Percentiles rank a stretch among this genome's conserved stretches.
Conservation (phyloP, 1,284 basidiomycete genomes). For the Earliella scabrosa region DNA sequence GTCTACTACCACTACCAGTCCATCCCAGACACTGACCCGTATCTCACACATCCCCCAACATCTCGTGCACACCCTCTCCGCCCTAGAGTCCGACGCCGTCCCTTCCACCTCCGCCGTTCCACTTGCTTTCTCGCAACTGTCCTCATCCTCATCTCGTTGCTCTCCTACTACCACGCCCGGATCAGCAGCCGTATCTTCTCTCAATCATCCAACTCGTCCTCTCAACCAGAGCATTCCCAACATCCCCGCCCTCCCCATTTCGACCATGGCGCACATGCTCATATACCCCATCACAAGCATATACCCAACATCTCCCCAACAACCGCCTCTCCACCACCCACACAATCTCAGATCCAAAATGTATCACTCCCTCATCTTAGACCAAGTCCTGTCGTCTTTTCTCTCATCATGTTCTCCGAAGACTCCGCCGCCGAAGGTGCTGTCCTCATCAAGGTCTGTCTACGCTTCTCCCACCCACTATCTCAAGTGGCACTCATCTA, state of each 20-base stretch:
- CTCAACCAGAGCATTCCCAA: background rate
- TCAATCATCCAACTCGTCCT: background rate
- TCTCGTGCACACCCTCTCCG: slow-evolving; percentile 16
- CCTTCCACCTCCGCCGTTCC: slow-evolving; percentile 18
- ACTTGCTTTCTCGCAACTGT: slow-evolving; percentile 14
- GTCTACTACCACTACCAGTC: background rate
- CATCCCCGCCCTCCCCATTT: slow-evolving; percentile 4
- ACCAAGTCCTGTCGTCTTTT: slow-evolving; percentile 43
- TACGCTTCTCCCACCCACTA: background rate
- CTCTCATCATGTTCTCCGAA: slow-evolving; percentile 50
- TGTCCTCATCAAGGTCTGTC: slow-evolving; percentile 48
- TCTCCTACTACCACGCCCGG: slow-evolving; percentile 14
- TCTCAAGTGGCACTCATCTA: background rate
- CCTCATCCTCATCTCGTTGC: slow-evolving; percentile 16
- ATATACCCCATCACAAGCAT: slow-evolving; percentile 11
- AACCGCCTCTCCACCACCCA: background rate
- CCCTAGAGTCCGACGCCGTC: slow-evolving; percentile 17
- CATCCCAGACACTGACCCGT: slow-evolving; percentile 17
- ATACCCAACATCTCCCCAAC: slow-evolving; percentile 2
- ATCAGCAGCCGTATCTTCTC: background rate
- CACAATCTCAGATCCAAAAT: background rate
- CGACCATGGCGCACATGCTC: background rate
- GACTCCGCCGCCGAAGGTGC: slow-evolving; percentile 49
- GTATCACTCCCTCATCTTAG: background rate
- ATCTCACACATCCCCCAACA: slow-evolving; percentile 3